Evolutionary conservation across 805 yeast genomes (phyloP).

Genomic region (Wickerhamomyces alni): DNA sequence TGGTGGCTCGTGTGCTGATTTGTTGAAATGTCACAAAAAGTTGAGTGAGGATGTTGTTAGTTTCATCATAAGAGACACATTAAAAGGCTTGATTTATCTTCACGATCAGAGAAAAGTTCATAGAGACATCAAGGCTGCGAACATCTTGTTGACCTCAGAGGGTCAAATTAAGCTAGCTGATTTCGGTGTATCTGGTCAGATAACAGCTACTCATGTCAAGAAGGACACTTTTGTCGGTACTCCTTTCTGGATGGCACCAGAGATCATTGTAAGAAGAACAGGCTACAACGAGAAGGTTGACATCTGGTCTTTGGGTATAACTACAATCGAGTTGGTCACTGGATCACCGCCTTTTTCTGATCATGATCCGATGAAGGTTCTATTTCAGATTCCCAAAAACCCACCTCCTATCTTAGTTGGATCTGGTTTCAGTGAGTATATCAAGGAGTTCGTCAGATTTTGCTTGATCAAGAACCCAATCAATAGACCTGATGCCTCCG

Average conservation of each 20-base stretch:
- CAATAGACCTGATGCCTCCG: constrained; percentile 55
- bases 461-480: constrained; percentile 67
- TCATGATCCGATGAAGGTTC: constrained; percentile 69
- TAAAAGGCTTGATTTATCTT: constrained; percentile 69
- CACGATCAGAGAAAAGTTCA: constrained; percentile 76
- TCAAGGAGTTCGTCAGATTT: constrained; percentile 49
- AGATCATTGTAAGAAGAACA: constrained; percentile 54
- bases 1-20: constrained; percentile 85
- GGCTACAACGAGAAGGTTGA: constrained; percentile 88
- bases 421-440: constrained; percentile 31
- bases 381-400: constrained; percentile 61
- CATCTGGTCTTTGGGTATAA: constrained; percentile 94
- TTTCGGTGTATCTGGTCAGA: constrained; percentile 88
- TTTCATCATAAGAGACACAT: constrained; percentile 54
- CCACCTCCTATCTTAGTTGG: constrained; percentile 58
- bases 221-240: constrained; percentile 87
- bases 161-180: constrained; percentile 84
- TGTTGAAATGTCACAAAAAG: constrained; percentile 48
- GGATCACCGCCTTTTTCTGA: constrained; percentile 80
- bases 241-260: constrained; percentile 99
- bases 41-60: constrained; percentile 57
- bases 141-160: constrained; percentile 61
- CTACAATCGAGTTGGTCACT: constrained; percentile 75
- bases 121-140: constrained; percentile 88
- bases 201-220: constrained; percentile 53